Evolutionary conservation across 192 early-diverging fungal genomes (phyloP).

Genomic region (Backusella tuberculispora): DNA sequence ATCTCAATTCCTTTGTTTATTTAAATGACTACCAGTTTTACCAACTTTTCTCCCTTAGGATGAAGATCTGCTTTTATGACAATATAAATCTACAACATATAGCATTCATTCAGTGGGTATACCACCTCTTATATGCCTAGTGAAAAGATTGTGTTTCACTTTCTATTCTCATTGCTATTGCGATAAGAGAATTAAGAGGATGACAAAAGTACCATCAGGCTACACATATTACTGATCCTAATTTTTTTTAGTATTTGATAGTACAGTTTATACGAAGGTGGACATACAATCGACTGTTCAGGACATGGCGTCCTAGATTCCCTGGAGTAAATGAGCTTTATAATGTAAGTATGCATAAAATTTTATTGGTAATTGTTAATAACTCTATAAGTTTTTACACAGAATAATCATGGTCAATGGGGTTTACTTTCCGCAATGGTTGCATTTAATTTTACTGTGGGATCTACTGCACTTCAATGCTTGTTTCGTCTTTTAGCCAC

Average conservation of each 20-base stretch:
- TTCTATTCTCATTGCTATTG: conserved; percentile 2
- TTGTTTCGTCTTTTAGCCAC: conserved; percentile 29
- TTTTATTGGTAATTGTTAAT: background rate
- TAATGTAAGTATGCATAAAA: conserved; percentile 19
- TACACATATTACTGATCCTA: conserved; percentile 3
- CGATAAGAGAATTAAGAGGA: background rate
- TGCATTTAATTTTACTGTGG: conserved; percentile 35
- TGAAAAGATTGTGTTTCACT: conserved; percentile 1
- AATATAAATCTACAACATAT: background rate
- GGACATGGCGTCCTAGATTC: conserved; percentile 13
- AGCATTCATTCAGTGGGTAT: conserved; percentile 9
- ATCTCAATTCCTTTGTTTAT: background rate
- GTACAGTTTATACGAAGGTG: background rate
- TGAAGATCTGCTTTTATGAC: conserved; percentile 5
- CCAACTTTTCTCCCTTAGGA: conserved; percentile 1
- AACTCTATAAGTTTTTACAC: background rate
- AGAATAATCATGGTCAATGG: conserved; percentile 39
- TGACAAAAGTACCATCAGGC: background rate
- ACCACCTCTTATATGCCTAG: conserved; percentile 5
- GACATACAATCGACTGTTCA: conserved; percentile 7
- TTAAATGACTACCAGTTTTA: conserved; percentile 9
- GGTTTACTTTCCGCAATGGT: conserved; percentile 37
- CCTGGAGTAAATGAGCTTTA: conserved; percentile 26
- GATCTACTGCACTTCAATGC: conserved; percentile 29
- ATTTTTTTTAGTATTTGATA: conserved; percentile 6